Percentiles rank a stretch among this genome's conserved stretches.
phyloP scores from a whole-genome alignment of 139 green algal genomes.

The Coelastrella sp. region DNA sequence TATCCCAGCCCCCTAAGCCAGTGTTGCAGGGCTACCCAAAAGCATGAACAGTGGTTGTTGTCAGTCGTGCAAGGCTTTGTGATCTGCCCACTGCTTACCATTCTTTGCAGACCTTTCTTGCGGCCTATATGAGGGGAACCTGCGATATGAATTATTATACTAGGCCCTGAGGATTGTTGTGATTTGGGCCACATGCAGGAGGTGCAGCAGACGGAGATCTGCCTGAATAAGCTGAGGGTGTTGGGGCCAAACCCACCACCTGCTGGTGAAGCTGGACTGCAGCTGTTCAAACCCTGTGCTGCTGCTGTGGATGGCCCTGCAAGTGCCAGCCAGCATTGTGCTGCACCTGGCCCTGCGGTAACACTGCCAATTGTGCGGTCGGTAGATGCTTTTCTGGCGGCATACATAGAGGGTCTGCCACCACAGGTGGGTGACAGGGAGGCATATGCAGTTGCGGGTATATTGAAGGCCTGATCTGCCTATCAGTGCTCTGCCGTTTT shows the following conservation, averaged over 20 bases:
- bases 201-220: not conserved
- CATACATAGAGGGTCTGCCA: slow-evolving; percentile 40
- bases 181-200: not conserved
- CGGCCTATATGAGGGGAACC: no score
- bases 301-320: not conserved
- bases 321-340: not conserved
- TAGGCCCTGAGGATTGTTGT: no score
- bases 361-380: slow-evolving; percentile 10
- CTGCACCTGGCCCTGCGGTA: not conserved
- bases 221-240: slow-evolving; percentile 43
- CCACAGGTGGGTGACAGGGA: slow-evolving; percentile 7
- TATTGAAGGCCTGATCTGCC: no score
- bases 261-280: slow-evolving; percentile 34
- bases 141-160: no score
- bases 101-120: no score
- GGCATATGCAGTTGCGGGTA: not conserved
- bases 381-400: slow-evolving; percentile 48
- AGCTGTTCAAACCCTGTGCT: slow-evolving; percentile 34
- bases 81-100: no score
- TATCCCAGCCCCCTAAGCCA: not conserved
- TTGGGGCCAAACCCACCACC: not conserved
- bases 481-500: no score
- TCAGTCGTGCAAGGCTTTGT: no score
- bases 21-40: not conserved
- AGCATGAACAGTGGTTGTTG: no score